Percentiles rank a stretch among this genome's conserved stretches.
Conservation (phyloP, 352 stramenopile species). For the Blastocystis hominis region DNA sequence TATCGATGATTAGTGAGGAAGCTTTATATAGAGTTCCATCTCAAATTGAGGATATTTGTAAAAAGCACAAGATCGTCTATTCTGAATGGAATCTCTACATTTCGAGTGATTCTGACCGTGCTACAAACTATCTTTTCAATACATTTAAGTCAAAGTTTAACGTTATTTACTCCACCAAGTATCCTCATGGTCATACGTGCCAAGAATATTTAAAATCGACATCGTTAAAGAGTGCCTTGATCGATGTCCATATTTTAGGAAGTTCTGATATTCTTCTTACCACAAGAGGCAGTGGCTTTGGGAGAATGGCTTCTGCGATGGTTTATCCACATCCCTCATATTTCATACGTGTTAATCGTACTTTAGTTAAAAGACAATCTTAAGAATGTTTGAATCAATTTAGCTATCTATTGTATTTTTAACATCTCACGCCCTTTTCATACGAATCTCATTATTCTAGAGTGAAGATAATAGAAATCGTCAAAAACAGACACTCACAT, state of each 20-base stretch:
- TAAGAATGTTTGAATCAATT: neutral
- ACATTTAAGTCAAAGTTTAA: neutral
- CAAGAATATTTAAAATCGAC: neutral
- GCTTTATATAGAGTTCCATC: neutral
- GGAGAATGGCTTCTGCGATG: neutral
- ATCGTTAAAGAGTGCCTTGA: neutral
- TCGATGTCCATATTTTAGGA: neutral
- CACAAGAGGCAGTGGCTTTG: neutral
- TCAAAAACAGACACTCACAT: neutral
- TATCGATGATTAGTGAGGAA: neutral
- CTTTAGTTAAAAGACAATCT: too few species aligned
- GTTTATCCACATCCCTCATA: too few species aligned
- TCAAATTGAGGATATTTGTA: neutral
- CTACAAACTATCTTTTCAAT: neutral
- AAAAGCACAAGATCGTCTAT: neutral
- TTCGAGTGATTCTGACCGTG: neutral
- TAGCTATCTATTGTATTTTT: neutral
- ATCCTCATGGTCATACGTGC: neutral
- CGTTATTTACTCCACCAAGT: neutral
- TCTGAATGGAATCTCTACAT: neutral
- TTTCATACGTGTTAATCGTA: neutral
- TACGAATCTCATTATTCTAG: neutral
- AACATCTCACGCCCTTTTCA: neutral
- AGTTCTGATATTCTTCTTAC: neutral
- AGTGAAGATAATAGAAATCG: neutral